Base-by-base conservation (phyloP, 2,329 filamentous ascomycete species). In the Pleomassaria siparia region DNA sequence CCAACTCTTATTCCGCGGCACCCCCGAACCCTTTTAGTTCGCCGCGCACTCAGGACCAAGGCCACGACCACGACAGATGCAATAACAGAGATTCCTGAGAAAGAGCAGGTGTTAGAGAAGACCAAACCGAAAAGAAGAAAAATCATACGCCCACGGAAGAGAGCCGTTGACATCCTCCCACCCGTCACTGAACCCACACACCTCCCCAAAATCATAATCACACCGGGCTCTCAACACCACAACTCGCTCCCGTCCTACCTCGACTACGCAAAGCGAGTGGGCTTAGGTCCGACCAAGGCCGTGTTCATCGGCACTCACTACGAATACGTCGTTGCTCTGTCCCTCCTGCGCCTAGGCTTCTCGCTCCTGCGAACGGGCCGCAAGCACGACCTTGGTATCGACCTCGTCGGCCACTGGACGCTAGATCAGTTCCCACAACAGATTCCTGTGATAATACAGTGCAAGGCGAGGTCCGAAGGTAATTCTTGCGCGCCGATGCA, bases 241-340 rank as follows among this genome's bases (percentile, higher is more conserved):
- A 73, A 82, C 54, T 80, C 86, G 59, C 76, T 90, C 3, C 56
- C 74, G 1, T 81, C 84, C 0, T 92, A 90, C 65, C 67, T 87
- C 22, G 73, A 77, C 21, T 84, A 91, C 66, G 84, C 84, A 4
- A 66, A 76, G 16, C 79, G 80, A 41, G 77, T 73, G 0, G 75
- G 77, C 1, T 75, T 90, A 18, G 76, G 81, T 53, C 67, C 74
- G 1, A 71, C 67, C 4, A 83, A 80, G 13, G 83, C 82, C 0
- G 77, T 83, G 36, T 91, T 84, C 64, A 74, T 84, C 33, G 89
- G 89, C 55, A 92, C 88, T 0, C 81, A 81, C 65, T 92, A 88
- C 72, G 89, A 94, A 69, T 92, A 92, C 73, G 83, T 76, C 0
- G 80, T 84, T 2, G 78, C 80, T 5, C 64, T 70, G 3, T 72